A percentile compares a stretch with the other conserved stretches of the same genome.
Evolutionary conservation across 108 stramenopile species (phyloP).

Genomic region (Discostella pseudostelligera): DNA sequence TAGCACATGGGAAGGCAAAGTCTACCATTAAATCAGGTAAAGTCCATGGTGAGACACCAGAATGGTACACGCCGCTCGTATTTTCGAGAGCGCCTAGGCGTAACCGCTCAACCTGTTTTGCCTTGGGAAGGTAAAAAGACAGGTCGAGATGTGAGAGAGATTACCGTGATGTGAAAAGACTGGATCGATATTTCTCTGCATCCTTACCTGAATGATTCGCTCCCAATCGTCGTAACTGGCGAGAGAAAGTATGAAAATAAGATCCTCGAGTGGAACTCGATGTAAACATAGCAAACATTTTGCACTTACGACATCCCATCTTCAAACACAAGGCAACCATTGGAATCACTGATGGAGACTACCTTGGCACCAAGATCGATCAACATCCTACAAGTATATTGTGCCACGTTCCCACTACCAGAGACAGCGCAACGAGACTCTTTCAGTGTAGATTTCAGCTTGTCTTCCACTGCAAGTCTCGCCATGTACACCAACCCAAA

Average conservation of each 20-base stretch:
- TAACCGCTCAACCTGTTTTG: conserved; percentile 56
- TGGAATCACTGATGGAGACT: conserved; percentile 86
- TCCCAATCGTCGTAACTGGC: conserved; percentile 46
- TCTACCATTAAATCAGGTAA: conserved; percentile 45
- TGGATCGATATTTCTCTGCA: background rate
- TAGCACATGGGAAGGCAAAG: conserved; percentile 81
- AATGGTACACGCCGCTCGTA: conserved; percentile 43
- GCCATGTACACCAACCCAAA: conserved; percentile 76
- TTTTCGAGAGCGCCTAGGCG: conserved; percentile 52
- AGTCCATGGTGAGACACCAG: conserved; percentile 50
- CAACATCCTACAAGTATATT: conserved; percentile 61
- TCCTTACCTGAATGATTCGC: conserved; percentile 29
- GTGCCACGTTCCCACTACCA: conserved; percentile 76
- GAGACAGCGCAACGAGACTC: conserved; percentile 66
- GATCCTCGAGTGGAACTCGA: background rate
- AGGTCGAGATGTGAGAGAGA: background rate
- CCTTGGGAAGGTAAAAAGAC: background rate
- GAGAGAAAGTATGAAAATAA: background rate
- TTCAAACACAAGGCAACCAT: conserved; percentile 68
- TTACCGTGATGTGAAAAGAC: background rate
- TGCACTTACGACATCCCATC: conserved; percentile 56
- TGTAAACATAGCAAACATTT: background rate
- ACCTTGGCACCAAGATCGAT: conserved; percentile 73
- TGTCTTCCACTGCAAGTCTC: conserved; percentile 64
- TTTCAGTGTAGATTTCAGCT: conserved; percentile 37